Evolutionary conservation across 2,329 filamentous ascomycete genomes (phyloP).

Genomic region (Colletotrichum cereale): DNA sequence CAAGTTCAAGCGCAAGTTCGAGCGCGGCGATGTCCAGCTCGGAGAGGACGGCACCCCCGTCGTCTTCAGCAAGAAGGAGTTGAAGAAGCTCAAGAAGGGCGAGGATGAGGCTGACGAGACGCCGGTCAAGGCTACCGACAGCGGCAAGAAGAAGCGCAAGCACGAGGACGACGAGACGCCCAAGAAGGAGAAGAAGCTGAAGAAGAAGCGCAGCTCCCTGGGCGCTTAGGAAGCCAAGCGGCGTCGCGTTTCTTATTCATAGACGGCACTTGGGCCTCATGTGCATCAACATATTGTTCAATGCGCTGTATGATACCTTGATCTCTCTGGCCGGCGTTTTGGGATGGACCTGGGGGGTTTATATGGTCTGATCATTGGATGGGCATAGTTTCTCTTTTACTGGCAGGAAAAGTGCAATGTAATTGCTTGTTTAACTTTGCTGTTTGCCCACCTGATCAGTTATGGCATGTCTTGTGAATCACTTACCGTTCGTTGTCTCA

Average conservation of each 20-base stretch:
- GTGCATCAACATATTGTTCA: conserved; percentile 41
- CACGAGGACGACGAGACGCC: conserved; percentile 74
- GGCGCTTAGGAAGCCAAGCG: conserved; percentile 39
- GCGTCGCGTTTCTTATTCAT: conserved; percentile 40
- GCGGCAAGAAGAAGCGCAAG: conserved; percentile 79
- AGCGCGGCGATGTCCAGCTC: conserved; percentile 79
- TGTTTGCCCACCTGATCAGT: neutral
- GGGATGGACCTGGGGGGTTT: conserved; percentile 39
- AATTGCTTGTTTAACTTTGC: conserved; percentile 33
- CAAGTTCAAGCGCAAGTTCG: conserved; percentile 84
- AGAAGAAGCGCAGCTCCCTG: conserved; percentile 55
- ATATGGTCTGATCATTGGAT: conserved; percentile 42
- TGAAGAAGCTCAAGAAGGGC: conserved; percentile 78
- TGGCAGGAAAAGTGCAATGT: conserved; percentile 40
- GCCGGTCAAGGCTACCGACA: conserved; percentile 56
- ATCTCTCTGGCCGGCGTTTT: conserved; percentile 42
- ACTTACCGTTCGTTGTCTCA: neutral
- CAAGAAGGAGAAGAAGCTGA: conserved; percentile 71
- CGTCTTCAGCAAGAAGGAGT: conserved; percentile 80
- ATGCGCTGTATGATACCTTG: conserved; percentile 44
- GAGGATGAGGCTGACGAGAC: conserved; percentile 62
- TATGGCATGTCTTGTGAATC: neutral
- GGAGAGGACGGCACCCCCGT: conserved; percentile 74
- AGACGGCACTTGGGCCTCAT: conserved; percentile 42
- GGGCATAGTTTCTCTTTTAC: conserved; percentile 41